A percentile compares a stretch with the other conserved stretches of the same genome.
Conservation (phyloP, 768 basidiomycete genomes). For the Serendipita sp. region DNA sequence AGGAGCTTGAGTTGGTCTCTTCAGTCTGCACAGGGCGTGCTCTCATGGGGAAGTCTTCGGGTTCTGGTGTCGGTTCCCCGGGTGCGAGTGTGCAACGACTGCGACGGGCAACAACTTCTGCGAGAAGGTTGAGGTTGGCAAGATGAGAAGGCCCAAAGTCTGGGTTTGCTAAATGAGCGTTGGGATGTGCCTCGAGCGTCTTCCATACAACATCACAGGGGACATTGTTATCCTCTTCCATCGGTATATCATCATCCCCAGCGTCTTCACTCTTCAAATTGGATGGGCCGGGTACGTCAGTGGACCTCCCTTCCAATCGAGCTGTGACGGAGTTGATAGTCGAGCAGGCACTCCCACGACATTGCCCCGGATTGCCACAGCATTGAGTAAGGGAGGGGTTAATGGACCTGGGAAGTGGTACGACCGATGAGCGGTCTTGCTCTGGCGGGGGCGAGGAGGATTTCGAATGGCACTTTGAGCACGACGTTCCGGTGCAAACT, state of each 20-base stretch:
- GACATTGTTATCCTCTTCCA: slow-evolving; percentile 34
- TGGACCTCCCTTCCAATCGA: neutral
- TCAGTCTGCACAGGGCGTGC: neutral
- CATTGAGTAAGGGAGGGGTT: slow-evolving; percentile 8
- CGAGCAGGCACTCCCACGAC: slow-evolving; percentile 18
- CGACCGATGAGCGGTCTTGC: slow-evolving; percentile 8
- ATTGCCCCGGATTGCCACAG: slow-evolving; percentile 18
- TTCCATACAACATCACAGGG: slow-evolving; percentile 74
- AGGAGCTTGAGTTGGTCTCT: neutral
- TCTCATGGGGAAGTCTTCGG: slow-evolving; percentile 16
- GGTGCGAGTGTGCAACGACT: slow-evolving; percentile 62
- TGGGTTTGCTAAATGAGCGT: slow-evolving; percentile 43
- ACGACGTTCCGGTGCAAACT: slow-evolving; percentile 34
- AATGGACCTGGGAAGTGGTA: neutral
- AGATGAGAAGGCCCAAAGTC: neutral
- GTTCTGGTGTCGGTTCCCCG: slow-evolving; percentile 41
- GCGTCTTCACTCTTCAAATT: neutral
- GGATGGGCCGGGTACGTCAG: slow-evolving; percentile 1
- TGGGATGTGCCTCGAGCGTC: slow-evolving; percentile 75
- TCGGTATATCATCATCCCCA: neutral
- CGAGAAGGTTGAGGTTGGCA: slow-evolving; percentile 65
- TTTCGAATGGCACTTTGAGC: slow-evolving; percentile 33
- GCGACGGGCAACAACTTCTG: slow-evolving; percentile 75
- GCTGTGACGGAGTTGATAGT: slow-evolving; percentile 11
- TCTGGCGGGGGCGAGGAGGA: slow-evolving; percentile 13